phyloP scores from a whole-genome alignment of 73 alveolate genomes.

The Paraurostyla sp. region DNA sequence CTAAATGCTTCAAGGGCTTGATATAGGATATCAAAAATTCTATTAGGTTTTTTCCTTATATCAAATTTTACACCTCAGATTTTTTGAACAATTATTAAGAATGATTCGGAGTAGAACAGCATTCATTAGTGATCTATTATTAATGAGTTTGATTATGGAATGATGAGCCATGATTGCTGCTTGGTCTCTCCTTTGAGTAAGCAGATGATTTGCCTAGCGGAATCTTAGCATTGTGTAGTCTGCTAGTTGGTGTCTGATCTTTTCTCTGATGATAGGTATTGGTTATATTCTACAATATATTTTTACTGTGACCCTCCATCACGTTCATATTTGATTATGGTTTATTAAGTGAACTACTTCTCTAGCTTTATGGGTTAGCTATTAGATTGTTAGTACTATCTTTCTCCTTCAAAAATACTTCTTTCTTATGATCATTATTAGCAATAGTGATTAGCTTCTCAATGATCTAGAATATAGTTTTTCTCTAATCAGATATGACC shows the following conservation, averaged over 20 bases:
- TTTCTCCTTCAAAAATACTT: background rate
- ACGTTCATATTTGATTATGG: background rate
- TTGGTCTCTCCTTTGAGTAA: background rate
- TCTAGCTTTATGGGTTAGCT: background rate
- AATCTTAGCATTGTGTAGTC: background rate
- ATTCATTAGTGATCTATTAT: background rate
- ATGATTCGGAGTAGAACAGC: constrained; percentile 47
- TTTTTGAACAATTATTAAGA: constrained; percentile 26
- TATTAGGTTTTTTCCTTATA: background rate
- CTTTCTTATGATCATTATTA: constrained; percentile 40
- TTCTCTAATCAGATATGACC: constrained; percentile 1
- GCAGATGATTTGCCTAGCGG: background rate
- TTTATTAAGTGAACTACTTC: background rate
- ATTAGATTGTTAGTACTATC: background rate
- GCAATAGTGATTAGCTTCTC: constrained; percentile 52
- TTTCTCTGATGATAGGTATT: constrained; percentile 14
- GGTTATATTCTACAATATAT: constrained; percentile 42
- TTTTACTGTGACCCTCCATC: background rate
- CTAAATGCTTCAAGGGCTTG: constrained; percentile 11
- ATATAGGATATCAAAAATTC: constrained; percentile 3
- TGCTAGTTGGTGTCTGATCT: constrained; percentile 8
- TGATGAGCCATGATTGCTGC: background rate
- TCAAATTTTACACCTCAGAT: background rate
- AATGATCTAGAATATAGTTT: background rate
- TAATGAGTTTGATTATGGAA: background rate